phyloP scores from a whole-genome alignment of 2,329 filamentous ascomycete genomes.

The Thielaviopsis musarum region DNA sequence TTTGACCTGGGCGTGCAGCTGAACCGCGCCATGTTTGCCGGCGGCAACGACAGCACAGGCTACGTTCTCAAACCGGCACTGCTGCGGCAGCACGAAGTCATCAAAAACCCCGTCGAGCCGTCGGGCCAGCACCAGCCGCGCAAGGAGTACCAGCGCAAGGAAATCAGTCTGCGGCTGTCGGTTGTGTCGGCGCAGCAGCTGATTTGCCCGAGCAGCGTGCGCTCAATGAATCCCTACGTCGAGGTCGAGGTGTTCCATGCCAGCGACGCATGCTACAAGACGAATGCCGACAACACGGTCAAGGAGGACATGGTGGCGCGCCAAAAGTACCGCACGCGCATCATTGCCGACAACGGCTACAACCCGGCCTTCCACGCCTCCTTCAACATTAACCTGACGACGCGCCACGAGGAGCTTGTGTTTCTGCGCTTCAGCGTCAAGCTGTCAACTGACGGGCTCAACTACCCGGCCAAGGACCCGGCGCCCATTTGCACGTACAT shows the following conservation, averaged over 20 bases:
- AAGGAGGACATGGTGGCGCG: slow-evolving; percentile 36
- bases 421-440: slow-evolving; percentile 90
- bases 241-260: slow-evolving; percentile 91
- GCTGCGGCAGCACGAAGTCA: slow-evolving; percentile 53
- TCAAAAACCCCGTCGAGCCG: slow-evolving; percentile 20
- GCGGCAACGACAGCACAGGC: slow-evolving; percentile 68
- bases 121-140: slow-evolving; percentile 18
- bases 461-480: slow-evolving; percentile 36
- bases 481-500: slow-evolving; percentile 72
- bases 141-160: slow-evolving; percentile 59
- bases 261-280: slow-evolving; percentile 83
- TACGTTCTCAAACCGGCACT: slow-evolving; percentile 89
- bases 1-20: slow-evolving; percentile 92
- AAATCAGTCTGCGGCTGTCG: slow-evolving; percentile 71
- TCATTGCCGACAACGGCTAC: slow-evolving; percentile 79
- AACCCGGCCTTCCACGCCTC: slow-evolving; percentile 75
- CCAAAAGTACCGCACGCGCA: slow-evolving; percentile 60
- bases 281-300: slow-evolving; percentile 47
- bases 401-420: slow-evolving; percentile 85
- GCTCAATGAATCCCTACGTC: slow-evolving; percentile 78
- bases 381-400: slow-evolving; percentile 68
- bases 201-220: slow-evolving; percentile 57
- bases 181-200: slow-evolving; percentile 91
- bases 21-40: slow-evolving; percentile 95
- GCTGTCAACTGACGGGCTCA: slow-evolving; percentile 63